Evolutionary conservation across 2,329 filamentous ascomycete genomes (phyloP).

Genomic region (Dothistroma pini): DNA sequence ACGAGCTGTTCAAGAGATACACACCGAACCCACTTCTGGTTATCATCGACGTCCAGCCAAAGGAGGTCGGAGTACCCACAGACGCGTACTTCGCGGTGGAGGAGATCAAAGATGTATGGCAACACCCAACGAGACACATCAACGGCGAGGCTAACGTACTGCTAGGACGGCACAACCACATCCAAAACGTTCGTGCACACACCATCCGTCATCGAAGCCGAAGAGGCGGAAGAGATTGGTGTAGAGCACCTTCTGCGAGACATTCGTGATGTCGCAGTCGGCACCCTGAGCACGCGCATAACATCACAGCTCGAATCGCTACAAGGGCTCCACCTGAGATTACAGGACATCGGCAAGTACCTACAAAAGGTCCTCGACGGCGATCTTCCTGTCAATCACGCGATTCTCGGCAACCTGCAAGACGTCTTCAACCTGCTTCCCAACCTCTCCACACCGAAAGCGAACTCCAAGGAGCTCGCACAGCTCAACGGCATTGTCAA

Average conservation of each 20-base stretch:
- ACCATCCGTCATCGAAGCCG: slow-evolving; percentile 95
- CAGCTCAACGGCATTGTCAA: slow-evolving; percentile 51
- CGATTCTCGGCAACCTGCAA: slow-evolving; percentile 96
- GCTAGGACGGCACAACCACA: slow-evolving; percentile 90
- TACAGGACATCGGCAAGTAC: slow-evolving; percentile 93
- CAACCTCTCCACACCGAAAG: slow-evolving; percentile 81
- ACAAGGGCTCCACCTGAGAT: slow-evolving; percentile 88
- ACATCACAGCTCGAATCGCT: slow-evolving; percentile 97
- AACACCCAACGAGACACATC: slow-evolving; percentile 4
- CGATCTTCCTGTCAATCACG: slow-evolving; percentile 92
- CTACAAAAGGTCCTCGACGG: slow-evolving; percentile 93
- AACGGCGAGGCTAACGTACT: slow-evolving; percentile 24
- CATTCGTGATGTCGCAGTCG: slow-evolving; percentile 95
- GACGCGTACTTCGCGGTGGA: slow-evolving; percentile 99
- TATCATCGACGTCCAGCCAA: slow-evolving; percentile 97
- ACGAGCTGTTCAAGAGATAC: slow-evolving; percentile 99
- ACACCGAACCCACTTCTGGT: slow-evolving; percentile 93
- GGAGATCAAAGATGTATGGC: slow-evolving; percentile 93
- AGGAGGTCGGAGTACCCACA: slow-evolving; percentile 94
- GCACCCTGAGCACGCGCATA: slow-evolving; percentile 92
- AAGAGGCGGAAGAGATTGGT: slow-evolving; percentile 98
- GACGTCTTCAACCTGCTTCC: slow-evolving; percentile 98
- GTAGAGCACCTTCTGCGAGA: slow-evolving; percentile 97
- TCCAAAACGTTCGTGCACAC: slow-evolving; percentile 98
- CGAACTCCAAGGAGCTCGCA: slow-evolving; percentile 60